These are phyloP conservation scores for Otatea glauca DNA, from an alignment of 176 grass and related monocot genomes.

Conservation along the genomic window DNA sequence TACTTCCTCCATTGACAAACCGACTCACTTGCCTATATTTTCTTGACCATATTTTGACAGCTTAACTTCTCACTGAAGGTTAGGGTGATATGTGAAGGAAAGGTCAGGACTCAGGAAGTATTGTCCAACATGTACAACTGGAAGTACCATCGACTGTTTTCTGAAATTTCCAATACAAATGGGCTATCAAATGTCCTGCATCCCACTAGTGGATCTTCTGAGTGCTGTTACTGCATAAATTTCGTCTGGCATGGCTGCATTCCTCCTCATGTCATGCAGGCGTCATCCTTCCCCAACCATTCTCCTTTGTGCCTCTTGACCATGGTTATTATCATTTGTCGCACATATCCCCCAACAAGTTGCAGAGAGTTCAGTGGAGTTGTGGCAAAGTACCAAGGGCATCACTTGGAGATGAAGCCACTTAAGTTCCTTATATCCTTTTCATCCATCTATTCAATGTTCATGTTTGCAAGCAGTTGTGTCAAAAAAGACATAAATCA, in stretches of 20 bases:
- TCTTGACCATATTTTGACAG: constrained; percentile 25
- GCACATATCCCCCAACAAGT: constrained; percentile 42
- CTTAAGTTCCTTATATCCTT: constrained; percentile 40
- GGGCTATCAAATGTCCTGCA: constrained; percentile 23
- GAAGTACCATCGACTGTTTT: constrained; percentile 31
- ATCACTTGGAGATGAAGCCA: constrained; percentile 84
- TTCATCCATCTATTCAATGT: constrained; percentile 25
- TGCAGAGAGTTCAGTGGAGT: constrained; percentile 59
- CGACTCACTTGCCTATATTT: not conserved
- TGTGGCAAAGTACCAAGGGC: constrained; percentile 68
- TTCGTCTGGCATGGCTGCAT: constrained; percentile 30
- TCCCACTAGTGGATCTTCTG: constrained; percentile 21
- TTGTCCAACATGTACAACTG: not conserved
- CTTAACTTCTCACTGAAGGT: constrained; percentile 31
- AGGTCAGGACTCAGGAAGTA: not conserved
- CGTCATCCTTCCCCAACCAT: constrained; percentile 54
- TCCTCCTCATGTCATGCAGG: constrained; percentile 61
- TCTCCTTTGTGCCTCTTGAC: constrained; percentile 34
- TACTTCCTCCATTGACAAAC: constrained; percentile 4
- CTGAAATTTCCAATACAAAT: constrained; percentile 40
- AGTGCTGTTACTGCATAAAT: constrained; percentile 20
- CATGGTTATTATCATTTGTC: constrained; percentile 37
- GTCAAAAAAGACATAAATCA: constrained; percentile 26
- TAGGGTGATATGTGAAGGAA: constrained; percentile 30
- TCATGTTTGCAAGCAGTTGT: constrained; percentile 25